phyloP scores from a whole-genome alignment of 805 yeast species.

The Brettanomyces custersianus region DNA sequence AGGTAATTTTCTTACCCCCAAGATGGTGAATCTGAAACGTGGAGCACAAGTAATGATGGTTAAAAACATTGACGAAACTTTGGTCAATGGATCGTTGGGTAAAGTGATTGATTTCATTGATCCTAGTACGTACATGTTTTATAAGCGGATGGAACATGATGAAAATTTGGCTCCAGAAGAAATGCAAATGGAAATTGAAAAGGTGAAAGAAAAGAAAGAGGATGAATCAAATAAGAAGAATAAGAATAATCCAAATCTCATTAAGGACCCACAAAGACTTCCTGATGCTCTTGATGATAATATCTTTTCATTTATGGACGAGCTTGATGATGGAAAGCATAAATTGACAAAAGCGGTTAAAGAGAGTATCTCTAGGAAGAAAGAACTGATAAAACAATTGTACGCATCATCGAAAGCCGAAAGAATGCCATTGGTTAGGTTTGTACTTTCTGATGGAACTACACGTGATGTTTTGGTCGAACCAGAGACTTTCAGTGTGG shows the following conservation, averaged over 20 bases:
- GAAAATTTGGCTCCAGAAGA: neutral
- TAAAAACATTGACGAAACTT: conserved; percentile 60
- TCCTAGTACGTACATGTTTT: conserved; percentile 38
- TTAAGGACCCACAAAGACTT: conserved; percentile 14
- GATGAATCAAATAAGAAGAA: conserved; percentile 9
- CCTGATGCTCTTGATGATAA: conserved; percentile 31
- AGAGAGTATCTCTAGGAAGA: conserved; percentile 36
- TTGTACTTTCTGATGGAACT: conserved; percentile 60
- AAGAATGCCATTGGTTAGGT: conserved; percentile 70
- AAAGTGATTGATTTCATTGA: conserved; percentile 42
- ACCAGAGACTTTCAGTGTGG: conserved; percentile 76
- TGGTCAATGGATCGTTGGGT: conserved; percentile 76
- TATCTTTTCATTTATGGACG: conserved; percentile 39
- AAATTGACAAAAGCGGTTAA: conserved; percentile 16
- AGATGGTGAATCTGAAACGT: conserved; percentile 44
- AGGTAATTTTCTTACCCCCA: conserved; percentile 56
- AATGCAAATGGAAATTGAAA: conserved; percentile 14
- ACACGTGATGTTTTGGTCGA: conserved; percentile 70
- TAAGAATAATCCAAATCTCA: conserved; percentile 5
- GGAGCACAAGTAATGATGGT: conserved; percentile 82
- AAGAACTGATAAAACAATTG: conserved; percentile 32
- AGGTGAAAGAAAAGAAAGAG: conserved; percentile 7
- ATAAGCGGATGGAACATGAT: conserved; percentile 17
- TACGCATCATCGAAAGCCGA: conserved; percentile 35
- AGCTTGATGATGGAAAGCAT: conserved; percentile 6